These are phyloP conservation scores for Penicillium manginii DNA, from an alignment of 495 filamentous ascomycete species.

Conservation along the genomic window DNA sequence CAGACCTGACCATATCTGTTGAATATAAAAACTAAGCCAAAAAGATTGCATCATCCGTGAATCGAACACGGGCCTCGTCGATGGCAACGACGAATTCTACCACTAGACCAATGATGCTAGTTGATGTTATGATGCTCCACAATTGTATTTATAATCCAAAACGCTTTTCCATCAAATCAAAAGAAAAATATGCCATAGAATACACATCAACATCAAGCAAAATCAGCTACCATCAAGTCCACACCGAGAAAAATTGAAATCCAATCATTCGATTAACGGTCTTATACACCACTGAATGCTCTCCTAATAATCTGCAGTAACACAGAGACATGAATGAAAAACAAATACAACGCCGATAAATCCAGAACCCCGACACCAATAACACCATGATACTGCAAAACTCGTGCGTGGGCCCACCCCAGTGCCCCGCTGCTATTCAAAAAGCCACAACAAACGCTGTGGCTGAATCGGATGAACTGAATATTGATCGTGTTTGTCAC, in stretches of 20 bases:
- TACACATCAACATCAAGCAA: too few relatives aligned
- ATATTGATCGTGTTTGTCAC: neutral
- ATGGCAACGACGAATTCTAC: conserved; percentile 65
- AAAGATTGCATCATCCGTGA: conserved; percentile 56
- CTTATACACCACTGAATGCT: conserved; percentile 28
- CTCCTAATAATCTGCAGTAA: conserved; percentile 17
- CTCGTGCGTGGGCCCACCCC: too few relatives aligned
- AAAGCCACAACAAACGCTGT: neutral
- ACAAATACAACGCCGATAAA: conserved; percentile 23
- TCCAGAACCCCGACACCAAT: conserved; percentile 7
- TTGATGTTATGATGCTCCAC: conserved; percentile 5
- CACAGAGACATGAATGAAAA: conserved; percentile 7
- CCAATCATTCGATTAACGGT: conserved; percentile 16
- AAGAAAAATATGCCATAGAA: too few relatives aligned
- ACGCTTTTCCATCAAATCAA: too few relatives aligned
- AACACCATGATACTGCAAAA: conserved; percentile 4
- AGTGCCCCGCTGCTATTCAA: conserved; percentile 12
- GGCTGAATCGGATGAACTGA: conserved; percentile 8
- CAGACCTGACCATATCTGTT: too few relatives aligned
- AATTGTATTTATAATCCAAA: neutral
- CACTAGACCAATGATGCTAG: conserved; percentile 61
- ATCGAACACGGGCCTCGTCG: conserved; percentile 64
- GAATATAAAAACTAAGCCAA: conserved; percentile 4
- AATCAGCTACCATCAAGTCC: neutral
- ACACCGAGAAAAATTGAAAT: neutral